Evolutionary conservation across 2,329 filamentous ascomycete genomes (phyloP).

Genomic region (Chaetomiaceae sp.): DNA sequence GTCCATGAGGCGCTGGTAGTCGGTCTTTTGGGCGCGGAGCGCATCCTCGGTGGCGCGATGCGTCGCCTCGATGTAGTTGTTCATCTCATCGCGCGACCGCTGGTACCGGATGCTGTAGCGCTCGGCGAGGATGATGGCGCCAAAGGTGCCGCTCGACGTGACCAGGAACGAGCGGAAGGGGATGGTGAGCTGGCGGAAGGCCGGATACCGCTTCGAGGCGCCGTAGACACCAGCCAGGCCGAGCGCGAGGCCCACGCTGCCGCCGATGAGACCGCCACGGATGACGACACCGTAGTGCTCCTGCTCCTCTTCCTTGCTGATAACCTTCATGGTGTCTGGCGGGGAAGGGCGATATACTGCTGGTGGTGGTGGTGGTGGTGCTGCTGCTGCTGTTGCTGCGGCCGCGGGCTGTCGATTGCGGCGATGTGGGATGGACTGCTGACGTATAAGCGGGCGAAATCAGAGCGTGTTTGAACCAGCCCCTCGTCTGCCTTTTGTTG

Average conservation of each 20-base stretch:
- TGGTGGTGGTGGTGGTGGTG: conserved; percentile 28
- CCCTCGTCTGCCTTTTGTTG: conserved; percentile 10
- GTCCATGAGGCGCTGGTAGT: conserved; percentile 60
- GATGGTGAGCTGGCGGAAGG: conserved; percentile 75
- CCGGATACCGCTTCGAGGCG: conserved; percentile 66
- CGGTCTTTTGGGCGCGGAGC: conserved; percentile 42
- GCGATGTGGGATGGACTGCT: not conserved
- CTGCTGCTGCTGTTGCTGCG: not conserved
- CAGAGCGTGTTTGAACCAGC: not conserved
- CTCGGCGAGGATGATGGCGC: conserved; percentile 84
- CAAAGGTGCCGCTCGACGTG: conserved; percentile 75
- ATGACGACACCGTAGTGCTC: conserved; percentile 80
- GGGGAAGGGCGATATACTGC: too few relatives aligned
- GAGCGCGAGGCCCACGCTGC: conserved; percentile 58
- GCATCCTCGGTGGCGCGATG: conserved; percentile 49
- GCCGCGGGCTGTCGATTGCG: conserved; percentile 3
- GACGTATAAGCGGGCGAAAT: not conserved
- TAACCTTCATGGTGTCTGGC: conserved; percentile 98
- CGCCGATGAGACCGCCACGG: conserved; percentile 72
- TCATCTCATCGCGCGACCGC: conserved; percentile 60
- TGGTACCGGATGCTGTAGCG: conserved; percentile 63
- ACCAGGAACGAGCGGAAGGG: conserved; percentile 90
- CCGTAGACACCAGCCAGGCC: conserved; percentile 64
- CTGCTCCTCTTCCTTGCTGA: conserved; percentile 87
- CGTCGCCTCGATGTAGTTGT: conserved; percentile 60